phyloP scores from a whole-genome alignment of 495 filamentous ascomycete species.

The Friedmanniomyces endolithicus region DNA sequence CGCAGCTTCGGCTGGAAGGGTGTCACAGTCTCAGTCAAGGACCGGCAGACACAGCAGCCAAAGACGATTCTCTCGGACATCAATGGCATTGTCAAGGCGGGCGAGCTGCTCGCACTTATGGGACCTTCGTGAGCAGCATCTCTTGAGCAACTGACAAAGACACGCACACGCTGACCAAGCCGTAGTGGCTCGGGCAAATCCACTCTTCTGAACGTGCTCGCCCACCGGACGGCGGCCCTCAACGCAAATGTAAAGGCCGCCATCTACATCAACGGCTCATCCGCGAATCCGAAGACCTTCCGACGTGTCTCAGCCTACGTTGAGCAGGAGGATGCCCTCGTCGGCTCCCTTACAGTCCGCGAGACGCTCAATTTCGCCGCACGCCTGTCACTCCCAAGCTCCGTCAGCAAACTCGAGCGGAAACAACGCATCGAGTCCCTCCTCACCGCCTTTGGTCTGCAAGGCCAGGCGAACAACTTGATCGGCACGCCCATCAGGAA shows the following conservation, averaged over 20 bases:
- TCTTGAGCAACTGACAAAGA: background rate
- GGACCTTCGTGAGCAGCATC: constrained; percentile 41
- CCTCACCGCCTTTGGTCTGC: constrained; percentile 49
- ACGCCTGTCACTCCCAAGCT: constrained; percentile 39
- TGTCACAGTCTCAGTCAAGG: constrained; percentile 55
- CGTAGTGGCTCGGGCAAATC: constrained; percentile 58
- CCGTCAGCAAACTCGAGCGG: constrained; percentile 37
- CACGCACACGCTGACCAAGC: background rate
- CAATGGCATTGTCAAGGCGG: constrained; percentile 43
- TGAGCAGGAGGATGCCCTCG: constrained; percentile 74
- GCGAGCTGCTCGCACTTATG: constrained; percentile 64
- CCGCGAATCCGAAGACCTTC: constrained; percentile 32
- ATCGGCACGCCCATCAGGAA: constrained; percentile 71
- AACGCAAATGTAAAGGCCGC: constrained; percentile 38
- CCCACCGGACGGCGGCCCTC: constrained; percentile 41
- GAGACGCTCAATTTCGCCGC: constrained; percentile 66
- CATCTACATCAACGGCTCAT: constrained; percentile 46
- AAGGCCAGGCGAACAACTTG: constrained; percentile 49
- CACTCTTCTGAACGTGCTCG: constrained; percentile 62
- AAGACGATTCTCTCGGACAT: constrained; percentile 43
- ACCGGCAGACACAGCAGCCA: constrained; percentile 48
- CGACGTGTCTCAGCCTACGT: constrained; percentile 54
- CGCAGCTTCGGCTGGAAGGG: constrained; percentile 48
- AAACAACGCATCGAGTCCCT: constrained; percentile 43
- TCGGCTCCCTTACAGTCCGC: constrained; percentile 61